Evolutionary conservation across 768 basidiomycete genomes (phyloP), one percentile per base, ranked within the genome.

Genomic region (Melanogaster broomeanus): DNA sequence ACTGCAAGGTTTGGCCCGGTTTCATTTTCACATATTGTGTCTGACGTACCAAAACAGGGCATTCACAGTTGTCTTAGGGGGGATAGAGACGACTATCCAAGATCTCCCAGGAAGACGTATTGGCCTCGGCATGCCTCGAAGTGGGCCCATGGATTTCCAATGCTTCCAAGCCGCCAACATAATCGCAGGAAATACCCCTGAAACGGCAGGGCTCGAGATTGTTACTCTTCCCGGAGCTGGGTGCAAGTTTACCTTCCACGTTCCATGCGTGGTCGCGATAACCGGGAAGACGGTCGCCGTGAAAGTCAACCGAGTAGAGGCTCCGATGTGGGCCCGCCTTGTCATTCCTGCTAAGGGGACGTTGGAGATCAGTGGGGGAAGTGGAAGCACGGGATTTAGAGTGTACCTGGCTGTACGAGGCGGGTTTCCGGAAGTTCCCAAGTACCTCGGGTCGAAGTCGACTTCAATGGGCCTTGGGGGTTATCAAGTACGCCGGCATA

Each of bases 381-480:
- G 59, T 11, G 57, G 52, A 2, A 53, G 57, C 7, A 54, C 64
- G 8, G 85, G 86, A 0, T 76, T 82, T 50, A 73, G 85, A 42
- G 66, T 66, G 3, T 87, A 88, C 55, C 53, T 88, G 28, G 76
- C 78, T 12, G 61, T 87, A 21, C 70, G 72, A 31, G 85, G 84
- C 3, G 86, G 85, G 0, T 79, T 88, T 53, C 85, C 84, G 0
- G 71, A 71, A 15, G 68, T 84, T 2, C 79, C 82, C 30, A 5
- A 50, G 5, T 87, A 84, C 60, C 70, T 87, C 2, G 83, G 79
- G 4, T 84, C 83, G 0, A 87, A 87, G 66, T 81, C 83, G 5
- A 84, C 85, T 19, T 83, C 80, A 1, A 75, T 84, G 74, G 78
- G 81, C 13, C 56, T 83, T 11, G 83, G 83, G 38, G 82, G 83